phyloP scores from a whole-genome alignment of 441 rosid species.

The Capsella rubella region DNA sequence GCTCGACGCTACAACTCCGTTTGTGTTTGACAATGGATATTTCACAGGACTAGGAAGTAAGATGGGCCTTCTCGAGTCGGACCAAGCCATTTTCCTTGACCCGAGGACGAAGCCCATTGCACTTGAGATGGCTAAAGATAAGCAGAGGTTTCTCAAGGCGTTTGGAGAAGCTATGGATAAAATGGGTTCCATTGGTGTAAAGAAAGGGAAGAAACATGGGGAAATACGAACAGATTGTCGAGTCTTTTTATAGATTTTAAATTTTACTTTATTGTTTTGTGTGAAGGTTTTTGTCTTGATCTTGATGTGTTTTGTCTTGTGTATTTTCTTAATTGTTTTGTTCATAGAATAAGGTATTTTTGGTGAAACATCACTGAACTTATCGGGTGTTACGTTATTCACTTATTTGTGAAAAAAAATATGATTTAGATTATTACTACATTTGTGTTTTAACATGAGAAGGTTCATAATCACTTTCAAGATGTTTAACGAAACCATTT shows the following conservation, averaged over 20 bases:
- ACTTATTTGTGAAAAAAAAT: neutral
- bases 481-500: neutral
- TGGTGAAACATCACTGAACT: neutral
- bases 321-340: conserved; percentile 27
- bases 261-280: conserved; percentile 2
- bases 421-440: neutral
- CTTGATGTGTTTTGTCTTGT: neutral
- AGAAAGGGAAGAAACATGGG: conserved; percentile 38
- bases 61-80: conserved; percentile 60
- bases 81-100: conserved; percentile 59
- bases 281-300: conserved; percentile 12
- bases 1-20: conserved; percentile 63
- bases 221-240: conserved; percentile 45
- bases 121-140: conserved; percentile 49
- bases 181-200: conserved; percentile 62
- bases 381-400: neutral
- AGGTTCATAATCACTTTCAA: neutral
- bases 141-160: conserved; percentile 55
- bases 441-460: neutral
- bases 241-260: conserved; percentile 33
- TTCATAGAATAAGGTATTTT: neutral
- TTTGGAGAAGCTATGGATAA: conserved; percentile 65
- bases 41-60: conserved; percentile 51
- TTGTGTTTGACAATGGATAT: conserved; percentile 58
- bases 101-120: conserved; percentile 57